Conservation (phyloP, 1,139 yeast species). For the Kodamaea arcana region DNA sequence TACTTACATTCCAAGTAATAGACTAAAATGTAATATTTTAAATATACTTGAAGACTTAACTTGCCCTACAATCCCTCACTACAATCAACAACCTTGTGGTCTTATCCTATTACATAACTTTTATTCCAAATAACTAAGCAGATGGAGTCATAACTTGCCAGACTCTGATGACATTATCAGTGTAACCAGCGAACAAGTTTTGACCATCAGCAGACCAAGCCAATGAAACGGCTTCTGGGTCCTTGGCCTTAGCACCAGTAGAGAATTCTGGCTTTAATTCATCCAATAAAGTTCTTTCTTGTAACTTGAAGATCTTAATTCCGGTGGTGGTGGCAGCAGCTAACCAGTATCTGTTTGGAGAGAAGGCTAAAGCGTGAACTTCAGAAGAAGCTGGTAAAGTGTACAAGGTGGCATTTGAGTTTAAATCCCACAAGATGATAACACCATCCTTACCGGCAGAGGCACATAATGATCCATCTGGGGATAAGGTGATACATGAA, state of each 20-base stretch:
- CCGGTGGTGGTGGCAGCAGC: constrained; percentile 99
- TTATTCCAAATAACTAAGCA: constrained; percentile 29
- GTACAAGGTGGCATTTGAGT: constrained; percentile 85
- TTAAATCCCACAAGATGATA: constrained; percentile 98
- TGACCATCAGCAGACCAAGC: constrained; percentile 99
- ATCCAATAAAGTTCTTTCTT: constrained; percentile 92
- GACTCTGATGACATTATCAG: constrained; percentile 98
- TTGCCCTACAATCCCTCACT: too few species aligned
- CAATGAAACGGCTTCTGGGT: constrained; percentile 97
- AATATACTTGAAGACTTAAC: too few species aligned
- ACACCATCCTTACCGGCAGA: constrained; percentile 99
- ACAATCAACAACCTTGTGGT: too few species aligned
- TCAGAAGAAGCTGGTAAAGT: constrained; percentile 94
- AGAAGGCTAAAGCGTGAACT: constrained; percentile 98
- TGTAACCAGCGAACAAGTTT: constrained; percentile 99
- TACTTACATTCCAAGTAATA: too few species aligned
- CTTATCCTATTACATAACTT: constrained; percentile 1
- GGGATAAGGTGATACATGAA: constrained; percentile 95
- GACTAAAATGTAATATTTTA: too few species aligned
- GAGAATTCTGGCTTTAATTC: constrained; percentile 98
- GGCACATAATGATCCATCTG: constrained; percentile 99
- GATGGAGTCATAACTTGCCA: constrained; percentile 99
- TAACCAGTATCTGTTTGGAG: constrained; percentile 99
- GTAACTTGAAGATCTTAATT: constrained; percentile 97
- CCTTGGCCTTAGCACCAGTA: constrained; percentile 85